These are phyloP conservation scores for Microsporum ferrugineum DNA, from an alignment of 2,329 filamentous ascomycete species.

Conservation along the genomic window DNA sequence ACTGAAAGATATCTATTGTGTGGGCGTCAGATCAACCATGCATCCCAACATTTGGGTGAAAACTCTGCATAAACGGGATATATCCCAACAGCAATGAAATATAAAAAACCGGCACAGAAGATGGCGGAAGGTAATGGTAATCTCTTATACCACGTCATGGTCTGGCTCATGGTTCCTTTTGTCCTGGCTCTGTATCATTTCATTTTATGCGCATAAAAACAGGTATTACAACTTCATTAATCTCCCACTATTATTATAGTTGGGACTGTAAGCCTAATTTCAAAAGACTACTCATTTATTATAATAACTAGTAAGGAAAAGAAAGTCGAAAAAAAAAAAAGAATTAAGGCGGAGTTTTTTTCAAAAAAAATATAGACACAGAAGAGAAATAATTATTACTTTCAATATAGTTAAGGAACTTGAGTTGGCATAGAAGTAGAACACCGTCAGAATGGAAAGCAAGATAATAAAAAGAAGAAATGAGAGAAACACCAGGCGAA, in stretches of 20 bases:
- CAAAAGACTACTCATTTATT: neutral
- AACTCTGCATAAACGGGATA: too few species aligned
- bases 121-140: too few species aligned
- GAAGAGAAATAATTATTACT: neutral
- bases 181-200: too few species aligned
- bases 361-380: neutral
- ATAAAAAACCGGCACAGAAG: too few species aligned
- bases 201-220: neutral
- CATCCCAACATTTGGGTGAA: too few species aligned
- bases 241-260: neutral
- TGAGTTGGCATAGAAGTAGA: neutral
- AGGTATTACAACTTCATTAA: neutral
- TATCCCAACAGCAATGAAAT: too few species aligned
- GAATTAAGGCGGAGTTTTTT: neutral
- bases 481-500: neutral
- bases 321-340: neutral
- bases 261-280: neutral
- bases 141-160: too few species aligned
- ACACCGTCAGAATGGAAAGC: neutral
- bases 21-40: too few species aligned
- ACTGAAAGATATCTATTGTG: too few species aligned
- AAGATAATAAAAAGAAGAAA: neutral
- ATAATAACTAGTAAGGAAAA: neutral
- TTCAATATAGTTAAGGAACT: neutral
- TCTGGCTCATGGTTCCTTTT: too few species aligned